Base-by-base conservation (phyloP, 495 filamentous ascomycete species). In the Daldinia loculata region DNA sequence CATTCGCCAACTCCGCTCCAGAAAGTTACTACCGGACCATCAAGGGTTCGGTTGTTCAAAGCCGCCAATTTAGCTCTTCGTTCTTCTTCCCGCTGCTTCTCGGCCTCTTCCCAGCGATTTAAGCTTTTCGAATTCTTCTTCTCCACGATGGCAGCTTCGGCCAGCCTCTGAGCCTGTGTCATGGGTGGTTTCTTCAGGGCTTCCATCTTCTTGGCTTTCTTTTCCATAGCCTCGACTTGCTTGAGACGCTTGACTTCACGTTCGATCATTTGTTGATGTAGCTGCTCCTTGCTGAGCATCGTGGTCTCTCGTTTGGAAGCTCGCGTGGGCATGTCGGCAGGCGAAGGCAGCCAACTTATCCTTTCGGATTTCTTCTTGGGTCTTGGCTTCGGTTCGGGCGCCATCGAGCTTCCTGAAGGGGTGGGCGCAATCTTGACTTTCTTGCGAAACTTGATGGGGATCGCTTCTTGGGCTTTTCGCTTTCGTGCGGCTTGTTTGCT, bases 281-380 rank as follows among this genome's bases (percentile, higher is more conserved):
- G 90, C 66, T 90, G 84, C 77, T 94, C 88, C 79, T 96, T 93
- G 75, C 94, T 97, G 63, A 89, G 85, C 79, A 92, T 89, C 4
- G 95, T 96, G 60, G 94, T 90, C 63, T 87, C 87, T 67, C 95
- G 91, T 17, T 90, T 90, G 0, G 95, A 98, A 26, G 92, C 89
- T 67, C 95, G 89, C 30, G 87, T 91, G 3, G 94, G 93, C 66
- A 89, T 88, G 74, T 97, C 93, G 62, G 92, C 91, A 8, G 84
- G 77, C 1, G 90, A 89, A 6, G 92, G 94, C 30, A 98, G 84
- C 93, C 94, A 97, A 64, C 93, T 97, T 41, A 89, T 84, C 45
- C 94, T 88, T 80, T 98, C 95, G 3, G 92, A 93, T 80, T 97
- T 98, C 84, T 97, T 99, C 83, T 93, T 94, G 3, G 90, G 91